A percentile compares a stretch with the other conserved stretches of the same genome.
Evolutionary conservation across 139 green algal genomes (phyloP).

Genomic region (Volvox reticuliferus): DNA sequence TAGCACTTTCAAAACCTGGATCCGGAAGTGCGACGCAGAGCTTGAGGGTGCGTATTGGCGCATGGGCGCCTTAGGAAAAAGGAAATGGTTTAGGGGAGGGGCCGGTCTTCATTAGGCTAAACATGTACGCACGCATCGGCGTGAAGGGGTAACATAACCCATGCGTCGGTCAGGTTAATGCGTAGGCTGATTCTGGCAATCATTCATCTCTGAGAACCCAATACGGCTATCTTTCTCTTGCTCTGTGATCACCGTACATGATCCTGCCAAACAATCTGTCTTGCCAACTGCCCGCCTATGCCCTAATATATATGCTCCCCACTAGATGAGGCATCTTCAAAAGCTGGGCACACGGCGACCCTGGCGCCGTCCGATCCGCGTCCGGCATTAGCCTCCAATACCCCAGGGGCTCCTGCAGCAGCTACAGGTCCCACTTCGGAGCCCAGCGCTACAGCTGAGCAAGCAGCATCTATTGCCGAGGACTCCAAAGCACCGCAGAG

Average conservation of each 20-base stretch:
- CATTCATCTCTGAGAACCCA: no score
- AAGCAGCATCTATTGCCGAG: not conserved
- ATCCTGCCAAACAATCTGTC: no score
- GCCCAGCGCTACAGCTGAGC: not conserved
- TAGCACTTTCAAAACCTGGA: conserved; percentile 77
- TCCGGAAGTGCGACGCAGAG: conserved; percentile 85
- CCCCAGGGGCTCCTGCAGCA: not conserved
- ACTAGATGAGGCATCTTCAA: not conserved
- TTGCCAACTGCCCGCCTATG: no score
- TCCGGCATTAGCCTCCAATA: not conserved
- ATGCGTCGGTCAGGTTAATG: no score
- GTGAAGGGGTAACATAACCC: no score
- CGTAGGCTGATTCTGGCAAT: no score
- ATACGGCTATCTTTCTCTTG: no score
- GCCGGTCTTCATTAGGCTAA: no score
- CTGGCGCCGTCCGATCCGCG: not conserved
- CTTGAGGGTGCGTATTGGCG: conserved; percentile 69
- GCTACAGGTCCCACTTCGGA: not conserved
- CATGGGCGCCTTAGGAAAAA: no score
- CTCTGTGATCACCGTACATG: no score
- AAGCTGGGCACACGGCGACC: not conserved
- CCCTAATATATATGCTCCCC: not conserved
- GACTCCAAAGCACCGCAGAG: not conserved
- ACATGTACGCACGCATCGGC: no score
- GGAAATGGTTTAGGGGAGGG: no score